These are phyloP conservation scores for Lactifluus subvellereus DNA, from an alignment of 768 basidiomycete genomes.

Conservation along the genomic window DNA sequence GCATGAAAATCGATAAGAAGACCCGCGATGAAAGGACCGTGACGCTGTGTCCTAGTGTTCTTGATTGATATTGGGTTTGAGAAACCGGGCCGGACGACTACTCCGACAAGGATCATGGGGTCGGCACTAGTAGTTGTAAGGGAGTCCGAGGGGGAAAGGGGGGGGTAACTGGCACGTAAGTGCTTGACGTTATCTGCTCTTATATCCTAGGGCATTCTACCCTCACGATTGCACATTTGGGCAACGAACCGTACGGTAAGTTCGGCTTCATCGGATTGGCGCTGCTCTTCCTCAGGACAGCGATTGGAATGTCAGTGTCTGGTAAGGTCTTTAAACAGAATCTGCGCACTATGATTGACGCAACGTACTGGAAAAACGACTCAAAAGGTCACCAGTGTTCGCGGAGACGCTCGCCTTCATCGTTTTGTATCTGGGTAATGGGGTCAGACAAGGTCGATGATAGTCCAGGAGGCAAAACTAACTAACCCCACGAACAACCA, in stretches of 20 bases:
- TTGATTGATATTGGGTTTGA: too few species aligned
- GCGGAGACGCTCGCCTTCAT: background rate
- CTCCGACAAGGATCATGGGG: too few species aligned
- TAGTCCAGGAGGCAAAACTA: background rate
- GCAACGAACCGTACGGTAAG: too few species aligned
- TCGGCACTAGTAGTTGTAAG: background rate
- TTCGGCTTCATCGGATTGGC: background rate
- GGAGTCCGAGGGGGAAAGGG: background rate
- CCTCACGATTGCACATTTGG: background rate
- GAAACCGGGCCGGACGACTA: too few species aligned
- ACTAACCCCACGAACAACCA: background rate
- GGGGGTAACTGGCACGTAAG: background rate
- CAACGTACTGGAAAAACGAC: background rate
- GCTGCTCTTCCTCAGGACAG: background rate
- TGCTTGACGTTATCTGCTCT: background rate
- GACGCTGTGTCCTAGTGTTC: background rate
- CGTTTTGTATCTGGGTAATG: background rate
- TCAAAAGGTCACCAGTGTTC: background rate
- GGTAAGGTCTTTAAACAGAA: background rate
- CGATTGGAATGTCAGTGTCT: background rate
- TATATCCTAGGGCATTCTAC: background rate
- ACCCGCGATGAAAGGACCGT: background rate
- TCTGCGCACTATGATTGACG: background rate
- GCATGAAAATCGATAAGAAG: background rate
- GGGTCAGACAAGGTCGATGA: background rate